Base-by-base conservation (phyloP, 805 yeast species). In the Kodamaea leandrae region DNA sequence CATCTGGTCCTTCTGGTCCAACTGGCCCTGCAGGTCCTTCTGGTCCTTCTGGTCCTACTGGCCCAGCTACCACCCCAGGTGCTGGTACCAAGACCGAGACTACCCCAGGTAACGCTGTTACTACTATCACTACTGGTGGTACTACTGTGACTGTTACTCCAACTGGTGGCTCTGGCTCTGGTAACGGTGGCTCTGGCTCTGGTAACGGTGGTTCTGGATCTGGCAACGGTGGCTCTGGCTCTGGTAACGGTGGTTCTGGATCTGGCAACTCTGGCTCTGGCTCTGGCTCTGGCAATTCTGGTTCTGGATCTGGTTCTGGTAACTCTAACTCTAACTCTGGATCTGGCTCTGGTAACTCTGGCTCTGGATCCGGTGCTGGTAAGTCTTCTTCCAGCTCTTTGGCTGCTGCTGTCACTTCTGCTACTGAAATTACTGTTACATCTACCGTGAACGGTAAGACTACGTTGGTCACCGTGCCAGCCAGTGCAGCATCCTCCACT, bases 381-480 rank as follows among this genome's bases (percentile, higher is more conserved):
- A n/a, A n/a, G n/a, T 25, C 28, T n/a, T 10, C 28, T 25, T 6
- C 28, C n/a, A 25, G 14, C n/a, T 25, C 28, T 25, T 27, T 27
- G 32, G 32, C 17, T 27, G 20, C n/a, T 5, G 37, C 4, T 15
- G 10, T 35, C 10, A 20, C 34, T 21, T 16, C 37, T 10, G 23
- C 32, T n/a, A n/a, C 18, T 4, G 27, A 9, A 13, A 24, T 29
- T 19, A 37, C 33, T 20, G 21, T 44, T 37, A 39, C 48, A 21
- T 29, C 45, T 6, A 39, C 45, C 17, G 27, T 35, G 20, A 32
- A 24, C 25, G 44, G 37, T 21, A 13, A 25, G 6, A 32, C 39
- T 12, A 40, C 47, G 19, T 36, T 32, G 36, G 23, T 33, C 15
- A 25, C 48, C 16, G 20, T 28, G 12, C 33, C 45, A 15, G 40